Base-by-base conservation (phyloP, 352 stramenopile genomes). In the Phytophthora ohioensis region DNA sequence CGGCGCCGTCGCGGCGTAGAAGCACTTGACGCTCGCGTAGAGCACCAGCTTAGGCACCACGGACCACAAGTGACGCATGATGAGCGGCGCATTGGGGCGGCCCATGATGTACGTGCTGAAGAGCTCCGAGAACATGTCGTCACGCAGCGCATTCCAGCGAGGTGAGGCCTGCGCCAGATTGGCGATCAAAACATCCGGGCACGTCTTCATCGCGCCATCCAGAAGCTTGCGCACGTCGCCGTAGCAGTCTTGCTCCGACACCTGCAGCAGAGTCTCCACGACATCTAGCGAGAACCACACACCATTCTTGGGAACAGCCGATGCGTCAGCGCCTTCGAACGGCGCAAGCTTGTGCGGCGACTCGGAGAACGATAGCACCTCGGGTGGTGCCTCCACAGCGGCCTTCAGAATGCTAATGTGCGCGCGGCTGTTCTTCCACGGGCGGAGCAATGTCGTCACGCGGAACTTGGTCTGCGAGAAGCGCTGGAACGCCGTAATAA, bases 41-140 rank as follows among this genome's bases (percentile, higher is more conserved):
- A 96, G 69, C 64, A 96, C 87, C n/a, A 96, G 75, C 63, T 96
- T 96, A 4, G 87, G 89, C 31, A 85, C 78, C 30, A 96, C 84
- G 7, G 86, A 94, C 87, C 88, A 96, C 52, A 96, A 67, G 64
- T 96, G 85, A 12, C 89, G 89, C 85, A 96, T 93, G 57, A 96
- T 96, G 39, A 93, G 75, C 55, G 89, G 87, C n/a, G 89, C 88
- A 34, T 96, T 96, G 34, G 87, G 86, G 7, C 89, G 84, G 7
- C 86, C 86, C 81, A 94, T 89, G 49, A 96, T 94, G 69, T 96
- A 96, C 57, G 84, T 88, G 36, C 82, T 85, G 69, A 96, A 94
- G 17, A 96, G 64, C 57, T 96, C 89, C n/a, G 87, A 92, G 65
- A 96, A 96, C 13, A 96, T 78, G 43, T 96, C 87, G 47, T 95